phyloP scores from a whole-genome alignment of 2,329 filamentous ascomycete species.

The Sclerotinia trifoliorum region DNA sequence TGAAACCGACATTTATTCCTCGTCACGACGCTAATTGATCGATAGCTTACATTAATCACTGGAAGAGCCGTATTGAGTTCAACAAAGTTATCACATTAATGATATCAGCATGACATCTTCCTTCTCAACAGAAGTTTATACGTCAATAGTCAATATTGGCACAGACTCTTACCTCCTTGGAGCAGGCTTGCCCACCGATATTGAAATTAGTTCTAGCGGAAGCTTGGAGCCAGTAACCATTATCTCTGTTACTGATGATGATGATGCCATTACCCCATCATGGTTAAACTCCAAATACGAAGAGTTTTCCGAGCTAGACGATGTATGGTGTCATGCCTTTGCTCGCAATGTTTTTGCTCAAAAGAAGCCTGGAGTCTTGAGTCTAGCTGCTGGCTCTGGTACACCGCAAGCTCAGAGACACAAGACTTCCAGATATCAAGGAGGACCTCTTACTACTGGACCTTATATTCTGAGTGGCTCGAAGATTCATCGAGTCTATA shows the following conservation, averaged over 20 bases:
- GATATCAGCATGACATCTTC: background rate
- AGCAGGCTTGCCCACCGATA: background rate
- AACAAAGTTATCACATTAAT: background rate
- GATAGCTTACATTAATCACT: too few relatives aligned
- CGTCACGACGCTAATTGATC: too few relatives aligned
- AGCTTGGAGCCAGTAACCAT: background rate
- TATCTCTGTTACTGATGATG: background rate
- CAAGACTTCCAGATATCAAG: background rate
- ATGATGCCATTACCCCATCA: background rate
- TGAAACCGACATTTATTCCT: too few relatives aligned
- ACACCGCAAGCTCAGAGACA: background rate
- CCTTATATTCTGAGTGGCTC: constrained; percentile 11
- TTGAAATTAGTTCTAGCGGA: background rate
- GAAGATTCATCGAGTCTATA: constrained; percentile 1
- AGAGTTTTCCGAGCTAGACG: background rate
- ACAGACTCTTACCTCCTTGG: background rate
- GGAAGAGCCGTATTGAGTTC: too few relatives aligned
- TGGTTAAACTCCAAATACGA: background rate
- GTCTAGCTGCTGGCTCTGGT: background rate
- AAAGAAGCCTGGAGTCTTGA: background rate
- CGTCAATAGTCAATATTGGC: background rate
- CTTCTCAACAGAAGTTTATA: background rate
- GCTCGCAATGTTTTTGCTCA: background rate
- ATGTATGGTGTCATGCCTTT: constrained; percentile 1
- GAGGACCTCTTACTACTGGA: background rate